Evolutionary conservation across 2,329 filamentous ascomycete species (phyloP), one percentile per base, ranked within the genome.

Genomic region (Incumbomyces lentus): DNA sequence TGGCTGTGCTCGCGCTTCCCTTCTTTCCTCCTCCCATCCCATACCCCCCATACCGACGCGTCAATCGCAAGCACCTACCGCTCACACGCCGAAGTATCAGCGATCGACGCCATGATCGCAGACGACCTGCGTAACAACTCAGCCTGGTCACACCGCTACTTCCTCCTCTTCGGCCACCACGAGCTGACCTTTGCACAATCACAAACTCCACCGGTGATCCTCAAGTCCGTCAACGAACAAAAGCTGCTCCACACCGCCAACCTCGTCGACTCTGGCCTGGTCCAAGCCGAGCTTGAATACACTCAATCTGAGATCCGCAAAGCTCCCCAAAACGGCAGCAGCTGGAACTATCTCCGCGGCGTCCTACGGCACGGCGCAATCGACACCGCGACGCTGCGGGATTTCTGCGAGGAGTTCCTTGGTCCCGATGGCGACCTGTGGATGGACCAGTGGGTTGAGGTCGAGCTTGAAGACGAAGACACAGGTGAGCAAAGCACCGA

Each of bases 111-210:
- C 33, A 75, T 95, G 63, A 76, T 98, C 48, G 71, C 78, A 48
- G 71, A 78, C 30, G 92, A 98, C 64, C 80, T 96, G 49, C 78
- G 89, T 59, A 98, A 98, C 69, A 98, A 98, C 65, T 92, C 85
- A 37, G 92, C 90, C 13, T 98, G 92, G 92, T 93, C 90, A 55
- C 90, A 98, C 70, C 82, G 92, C 43, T 96, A 92, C 73, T 95
- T 90, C 64, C 64, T 96, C n/a, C 79, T 90, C 14, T 94, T 95
- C 76, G 62, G 70, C 75, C 71, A 64, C 18, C 67, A 66, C 22
- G 59, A 64, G 48, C 63, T 61, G 50, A 64, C 49, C 59, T 40
- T 49, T 11, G 42, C 38, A 11, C 11, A 36, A 33, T 44, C 41
- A 2, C 31, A 35, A 4, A 35, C 17, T 4, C 41, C 31, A 14